Evolutionary conservation across 352 stramenopile genomes (phyloP).

Genomic region (Phytophthora foliorum): DNA sequence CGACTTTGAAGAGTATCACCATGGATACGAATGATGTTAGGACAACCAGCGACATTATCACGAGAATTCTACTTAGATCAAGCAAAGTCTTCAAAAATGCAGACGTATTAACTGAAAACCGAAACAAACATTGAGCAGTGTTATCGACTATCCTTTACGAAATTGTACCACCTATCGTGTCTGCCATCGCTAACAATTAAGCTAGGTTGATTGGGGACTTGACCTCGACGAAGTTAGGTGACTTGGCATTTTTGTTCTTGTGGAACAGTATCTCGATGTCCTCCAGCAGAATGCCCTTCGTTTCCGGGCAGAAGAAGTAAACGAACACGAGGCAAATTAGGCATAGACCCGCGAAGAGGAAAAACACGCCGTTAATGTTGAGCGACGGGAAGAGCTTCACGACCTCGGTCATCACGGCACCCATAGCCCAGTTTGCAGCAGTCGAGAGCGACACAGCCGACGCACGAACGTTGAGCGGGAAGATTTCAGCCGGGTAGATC

Average conservation of each 20-base stretch:
- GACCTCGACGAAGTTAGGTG: constrained; percentile 39
- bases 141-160: neutral
- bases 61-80: neutral
- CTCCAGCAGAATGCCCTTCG: constrained; percentile 54
- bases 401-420: constrained; percentile 30
- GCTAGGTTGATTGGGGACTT: constrained; percentile 32
- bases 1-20: constrained; percentile 80
- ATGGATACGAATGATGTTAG: constrained; percentile 15
- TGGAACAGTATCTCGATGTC: constrained; percentile 56
- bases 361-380: neutral
- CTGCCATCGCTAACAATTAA: neutral
- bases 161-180: neutral
- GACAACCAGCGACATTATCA: neutral
- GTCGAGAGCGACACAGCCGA: constrained; percentile 44
- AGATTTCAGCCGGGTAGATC: constrained; percentile 27
- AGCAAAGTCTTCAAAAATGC: neutral
- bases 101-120: neutral
- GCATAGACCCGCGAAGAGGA: constrained; percentile 52
- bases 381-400: constrained; percentile 36
- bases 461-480: constrained; percentile 36
- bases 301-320: constrained; percentile 57
- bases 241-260: constrained; percentile 34
- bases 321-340: constrained; percentile 49
- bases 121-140: neutral
- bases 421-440: constrained; percentile 39